These are phyloP conservation scores for Pichia pseudocactophila DNA, from an alignment of 805 yeast genomes.

Conservation along the genomic window DNA sequence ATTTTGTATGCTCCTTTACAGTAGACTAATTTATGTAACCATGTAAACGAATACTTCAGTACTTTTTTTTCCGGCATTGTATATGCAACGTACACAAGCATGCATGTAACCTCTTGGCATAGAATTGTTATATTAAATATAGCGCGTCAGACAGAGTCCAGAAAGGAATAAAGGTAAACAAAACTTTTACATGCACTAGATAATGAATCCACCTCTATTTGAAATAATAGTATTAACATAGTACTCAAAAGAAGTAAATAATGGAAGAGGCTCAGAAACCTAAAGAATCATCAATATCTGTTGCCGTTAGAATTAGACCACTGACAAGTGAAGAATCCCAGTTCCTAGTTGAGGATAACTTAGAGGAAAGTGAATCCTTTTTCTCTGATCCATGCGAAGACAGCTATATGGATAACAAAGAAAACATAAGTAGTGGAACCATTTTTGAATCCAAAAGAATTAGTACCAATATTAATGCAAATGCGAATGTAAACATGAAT, in stretches of 20 bases:
- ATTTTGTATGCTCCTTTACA: constrained; percentile 83
- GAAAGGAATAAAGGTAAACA: too few relatives aligned
- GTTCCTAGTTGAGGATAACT: constrained; percentile 2
- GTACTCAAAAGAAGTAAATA: neutral
- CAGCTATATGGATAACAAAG: constrained; percentile 1
- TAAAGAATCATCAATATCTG: constrained; percentile 55
- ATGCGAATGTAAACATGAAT: neutral
- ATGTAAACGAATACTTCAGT: too few relatives aligned
- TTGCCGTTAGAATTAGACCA: constrained; percentile 79
- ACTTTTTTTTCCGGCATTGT: neutral
- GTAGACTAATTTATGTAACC: constrained; percentile 13
- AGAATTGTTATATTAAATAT: too few relatives aligned
- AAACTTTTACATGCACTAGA: too few relatives aligned
- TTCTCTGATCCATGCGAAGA: neutral
- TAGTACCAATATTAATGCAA: neutral
- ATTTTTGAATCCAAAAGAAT: constrained; percentile 22
- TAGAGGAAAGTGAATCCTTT: neutral
- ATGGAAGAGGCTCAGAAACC: constrained; percentile 1
- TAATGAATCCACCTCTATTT: too few relatives aligned
- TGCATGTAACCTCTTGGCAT: too few relatives aligned
- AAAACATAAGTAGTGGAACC: constrained; percentile 29
- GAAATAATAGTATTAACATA: too few relatives aligned
- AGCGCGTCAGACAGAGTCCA: too few relatives aligned
- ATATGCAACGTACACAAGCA: neutral
- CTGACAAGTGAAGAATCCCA: constrained; percentile 54